Percentiles rank a stretch among this genome's conserved stretches.
Conservation (phyloP, 176 grass and related monocot genomes). For the Otatea glauca region DNA sequence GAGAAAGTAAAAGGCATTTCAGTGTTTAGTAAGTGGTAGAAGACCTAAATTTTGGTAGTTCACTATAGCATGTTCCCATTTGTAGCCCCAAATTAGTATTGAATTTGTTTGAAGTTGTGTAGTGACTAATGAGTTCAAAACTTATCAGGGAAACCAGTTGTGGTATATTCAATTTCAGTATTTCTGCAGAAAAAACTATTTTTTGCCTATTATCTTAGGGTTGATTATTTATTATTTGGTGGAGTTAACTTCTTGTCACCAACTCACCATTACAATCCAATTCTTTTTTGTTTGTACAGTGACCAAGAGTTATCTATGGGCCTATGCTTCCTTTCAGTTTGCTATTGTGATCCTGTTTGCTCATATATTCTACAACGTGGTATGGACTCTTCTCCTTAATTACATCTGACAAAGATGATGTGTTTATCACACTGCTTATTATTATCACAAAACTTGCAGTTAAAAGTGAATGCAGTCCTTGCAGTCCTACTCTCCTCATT, state of each 20-base stretch:
- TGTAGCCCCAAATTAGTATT: neutral
- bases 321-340: constrained; percentile 97
- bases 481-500: constrained; percentile 84
- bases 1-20: neutral
- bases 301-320: constrained; percentile 85
- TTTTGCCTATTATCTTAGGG: neutral
- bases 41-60: neutral
- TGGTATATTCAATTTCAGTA: constrained; percentile 2
- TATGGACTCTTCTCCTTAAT: constrained; percentile 46
- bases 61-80: neutral
- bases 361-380: constrained; percentile 91
- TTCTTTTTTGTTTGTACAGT: constrained; percentile 54
- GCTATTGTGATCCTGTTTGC: constrained; percentile 95
- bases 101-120: neutral
- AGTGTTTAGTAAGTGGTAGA: neutral
- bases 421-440: constrained; percentile 20
- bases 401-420: constrained; percentile 22
- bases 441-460: constrained; percentile 53
- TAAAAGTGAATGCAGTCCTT: constrained; percentile 69
- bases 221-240: constrained; percentile 23
- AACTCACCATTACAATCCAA: neutral
- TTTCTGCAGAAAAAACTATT: neutral
- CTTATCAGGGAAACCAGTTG: neutral
- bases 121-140: neutral
- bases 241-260: neutral